Evolutionary conservation across 306 rosid genomes (phyloP).

Genomic region (Cucurbita ficifolia): DNA sequence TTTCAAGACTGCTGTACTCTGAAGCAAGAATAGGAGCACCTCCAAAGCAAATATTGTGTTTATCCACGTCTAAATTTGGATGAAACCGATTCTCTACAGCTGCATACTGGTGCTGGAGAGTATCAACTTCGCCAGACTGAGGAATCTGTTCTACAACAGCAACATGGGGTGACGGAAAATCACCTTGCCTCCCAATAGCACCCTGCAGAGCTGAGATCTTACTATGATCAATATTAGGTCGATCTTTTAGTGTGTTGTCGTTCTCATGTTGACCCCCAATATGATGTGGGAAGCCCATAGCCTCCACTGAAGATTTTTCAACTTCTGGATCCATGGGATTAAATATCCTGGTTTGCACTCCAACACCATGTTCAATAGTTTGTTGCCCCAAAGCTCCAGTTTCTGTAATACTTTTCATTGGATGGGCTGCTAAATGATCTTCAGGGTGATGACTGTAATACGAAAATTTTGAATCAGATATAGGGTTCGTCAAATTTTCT

Average conservation of each 20-base stretch:
- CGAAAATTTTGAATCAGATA: slow-evolving; percentile 31
- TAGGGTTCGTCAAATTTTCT: slow-evolving; percentile 17
- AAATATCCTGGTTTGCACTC: slow-evolving; percentile 22
- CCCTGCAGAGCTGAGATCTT: slow-evolving; percentile 20
- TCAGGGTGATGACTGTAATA: slow-evolving; percentile 35
- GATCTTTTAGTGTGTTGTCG: slow-evolving; percentile 24
- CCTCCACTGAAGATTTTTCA: slow-evolving; percentile 23
- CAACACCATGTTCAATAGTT: slow-evolving; percentile 31
- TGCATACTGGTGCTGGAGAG: slow-evolving; percentile 14
- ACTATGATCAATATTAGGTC: slow-evolving; percentile 17
- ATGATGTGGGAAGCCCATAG: slow-evolving; percentile 14
- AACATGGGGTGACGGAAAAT: slow-evolving; percentile 23
- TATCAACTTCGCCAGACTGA: slow-evolving; percentile 25
- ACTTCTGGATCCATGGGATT: slow-evolving; percentile 31
- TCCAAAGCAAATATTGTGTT: slow-evolving; percentile 19
- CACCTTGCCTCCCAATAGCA: slow-evolving; percentile 24
- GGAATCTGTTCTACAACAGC: slow-evolving; percentile 21
- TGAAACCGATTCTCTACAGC: slow-evolving; percentile 28
- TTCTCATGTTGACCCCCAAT: slow-evolving; percentile 28
- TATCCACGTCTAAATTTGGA: slow-evolving; percentile 22
- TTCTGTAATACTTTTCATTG: slow-evolving; percentile 25
- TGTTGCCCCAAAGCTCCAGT: slow-evolving; percentile 35
- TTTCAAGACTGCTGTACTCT: slow-evolving; percentile 23
- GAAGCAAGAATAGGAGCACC: slow-evolving; percentile 25
- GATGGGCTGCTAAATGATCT: slow-evolving; percentile 35